A percentile compares a stretch with the other conserved stretches of the same genome.
phyloP scores from a whole-genome alignment of 1,284 basidiomycete genomes.

The Chalciporus sp. region DNA sequence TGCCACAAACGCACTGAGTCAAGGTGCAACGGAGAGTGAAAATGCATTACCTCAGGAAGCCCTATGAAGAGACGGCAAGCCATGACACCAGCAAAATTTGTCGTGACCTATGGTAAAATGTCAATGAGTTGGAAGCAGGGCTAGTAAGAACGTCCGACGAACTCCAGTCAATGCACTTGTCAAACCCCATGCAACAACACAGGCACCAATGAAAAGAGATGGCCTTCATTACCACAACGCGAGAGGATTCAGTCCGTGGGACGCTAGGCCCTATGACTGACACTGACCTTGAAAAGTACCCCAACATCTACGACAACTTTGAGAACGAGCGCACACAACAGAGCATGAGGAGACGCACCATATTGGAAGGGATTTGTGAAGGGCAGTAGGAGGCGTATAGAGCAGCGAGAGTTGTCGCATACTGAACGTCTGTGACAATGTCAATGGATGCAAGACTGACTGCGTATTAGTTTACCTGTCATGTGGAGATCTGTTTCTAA shows the following conservation, averaged over 20 bases:
- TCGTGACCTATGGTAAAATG: constrained; percentile 44
- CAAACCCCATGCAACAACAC: constrained; percentile 65
- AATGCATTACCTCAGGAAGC: constrained; percentile 50
- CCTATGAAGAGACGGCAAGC: constrained; percentile 65
- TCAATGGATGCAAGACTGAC: neutral
- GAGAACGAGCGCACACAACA: neutral
- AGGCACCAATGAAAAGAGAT: constrained; percentile 61
- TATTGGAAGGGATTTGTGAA: constrained; percentile 67
- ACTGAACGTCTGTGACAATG: constrained; percentile 53
- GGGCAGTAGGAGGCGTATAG: constrained; percentile 64
- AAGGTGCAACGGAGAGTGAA: neutral
- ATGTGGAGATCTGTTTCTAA: constrained; percentile 58
- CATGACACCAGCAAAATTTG: constrained; percentile 56
- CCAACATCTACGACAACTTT: constrained; percentile 45
- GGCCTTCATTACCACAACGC: constrained; percentile 43
- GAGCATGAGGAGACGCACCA: constrained; percentile 41
- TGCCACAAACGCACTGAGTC: constrained; percentile 16
- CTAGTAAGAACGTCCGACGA: constrained; percentile 17
- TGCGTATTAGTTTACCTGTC: constrained; percentile 37
- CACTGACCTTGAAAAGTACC: constrained; percentile 50
- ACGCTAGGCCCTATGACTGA: neutral
- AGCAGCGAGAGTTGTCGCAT: constrained; percentile 58
- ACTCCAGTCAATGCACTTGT: constrained; percentile 65
- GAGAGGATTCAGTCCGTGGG: neutral
- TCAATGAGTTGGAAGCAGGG: neutral